Evolutionary conservation across 192 early-diverging fungal genomes (phyloP).

Genomic region (Coemansia sp.): DNA sequence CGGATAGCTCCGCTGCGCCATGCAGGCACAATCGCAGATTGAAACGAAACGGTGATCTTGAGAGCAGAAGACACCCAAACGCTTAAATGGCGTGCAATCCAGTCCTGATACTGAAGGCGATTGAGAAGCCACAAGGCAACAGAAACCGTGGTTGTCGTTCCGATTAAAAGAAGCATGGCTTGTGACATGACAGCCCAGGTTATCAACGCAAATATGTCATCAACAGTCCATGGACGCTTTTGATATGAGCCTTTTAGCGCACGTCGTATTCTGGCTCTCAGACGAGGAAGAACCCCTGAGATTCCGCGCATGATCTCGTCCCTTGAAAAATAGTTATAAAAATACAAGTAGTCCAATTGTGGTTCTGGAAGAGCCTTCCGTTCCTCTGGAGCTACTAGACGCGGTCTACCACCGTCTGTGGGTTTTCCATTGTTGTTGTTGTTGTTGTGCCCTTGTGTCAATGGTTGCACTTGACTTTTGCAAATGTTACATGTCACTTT

Average conservation of each 20-base stretch:
- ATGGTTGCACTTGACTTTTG: not conserved
- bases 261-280: conserved; percentile 62
- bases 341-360: conserved; percentile 34
- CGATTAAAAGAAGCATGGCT: conserved; percentile 79
- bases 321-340: conserved; percentile 26
- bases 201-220: conserved; percentile 87
- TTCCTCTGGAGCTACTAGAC: conserved; percentile 20
- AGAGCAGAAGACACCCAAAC: conserved; percentile 78
- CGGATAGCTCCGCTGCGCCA: conserved; percentile 90
- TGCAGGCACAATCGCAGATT: conserved; percentile 87
- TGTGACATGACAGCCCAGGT: conserved; percentile 89
- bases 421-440: not conserved
- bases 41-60: conserved; percentile 83
- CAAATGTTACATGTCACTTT: not conserved
- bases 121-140: conserved; percentile 78
- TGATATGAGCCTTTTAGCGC: conserved; percentile 62
- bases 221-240: conserved; percentile 75
- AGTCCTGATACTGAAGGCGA: conserved; percentile 84
- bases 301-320: conserved; percentile 61
- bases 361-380: conserved; percentile 38
- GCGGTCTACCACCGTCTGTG: not conserved
- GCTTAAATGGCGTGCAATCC: conserved; percentile 75
- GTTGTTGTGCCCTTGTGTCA: not conserved
- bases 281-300: conserved; percentile 60
- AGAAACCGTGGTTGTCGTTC: conserved; percentile 88